Conservation (phyloP, 192 early-diverging fungal genomes). For the Coemansia sp. region DNA sequence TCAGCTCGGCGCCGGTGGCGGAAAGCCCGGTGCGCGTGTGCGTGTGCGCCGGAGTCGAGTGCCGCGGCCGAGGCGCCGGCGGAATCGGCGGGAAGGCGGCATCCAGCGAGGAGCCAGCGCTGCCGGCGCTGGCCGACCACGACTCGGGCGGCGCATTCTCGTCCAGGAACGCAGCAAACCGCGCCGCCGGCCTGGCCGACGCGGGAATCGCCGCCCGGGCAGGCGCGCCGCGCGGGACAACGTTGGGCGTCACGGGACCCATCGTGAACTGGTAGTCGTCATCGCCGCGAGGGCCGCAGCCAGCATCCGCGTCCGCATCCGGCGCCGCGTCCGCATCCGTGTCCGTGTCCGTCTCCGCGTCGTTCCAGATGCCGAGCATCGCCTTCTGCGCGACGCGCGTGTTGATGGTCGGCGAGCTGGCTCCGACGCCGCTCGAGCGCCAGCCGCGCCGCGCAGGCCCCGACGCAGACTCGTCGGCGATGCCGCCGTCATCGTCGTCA, state of each 20-base stretch:
- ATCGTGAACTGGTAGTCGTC: conserved; percentile 57
- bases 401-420: conserved; percentile 49
- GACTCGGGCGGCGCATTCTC: background rate
- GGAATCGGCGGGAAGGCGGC: conserved; percentile 11
- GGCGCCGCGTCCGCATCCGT: background rate
- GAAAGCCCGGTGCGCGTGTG: conserved; percentile 24
- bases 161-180: conserved; percentile 14
- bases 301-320: background rate
- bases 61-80: conserved; percentile 3
- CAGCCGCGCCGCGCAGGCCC: background rate
- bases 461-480: conserved; percentile 23
- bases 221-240: conserved; percentile 20
- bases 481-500: conserved; percentile 18
- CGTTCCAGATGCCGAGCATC: conserved; percentile 53
- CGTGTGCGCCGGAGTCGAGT: conserved; percentile 26
- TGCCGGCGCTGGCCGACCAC: background rate
- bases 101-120: conserved; percentile 10
- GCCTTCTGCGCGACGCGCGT: conserved; percentile 41
- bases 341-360: background rate
- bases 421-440: conserved; percentile 13
- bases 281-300: conserved; percentile 9
- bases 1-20: conserved; percentile 36
- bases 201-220: conserved; percentile 25
- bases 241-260: conserved; percentile 48
- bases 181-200: conserved; percentile 15